A percentile compares a stretch with the other conserved stretches of the same genome.
Evolutionary conservation across 2,329 filamentous ascomycete genomes (phyloP).

Genomic region (Aureobasidium sp.): DNA sequence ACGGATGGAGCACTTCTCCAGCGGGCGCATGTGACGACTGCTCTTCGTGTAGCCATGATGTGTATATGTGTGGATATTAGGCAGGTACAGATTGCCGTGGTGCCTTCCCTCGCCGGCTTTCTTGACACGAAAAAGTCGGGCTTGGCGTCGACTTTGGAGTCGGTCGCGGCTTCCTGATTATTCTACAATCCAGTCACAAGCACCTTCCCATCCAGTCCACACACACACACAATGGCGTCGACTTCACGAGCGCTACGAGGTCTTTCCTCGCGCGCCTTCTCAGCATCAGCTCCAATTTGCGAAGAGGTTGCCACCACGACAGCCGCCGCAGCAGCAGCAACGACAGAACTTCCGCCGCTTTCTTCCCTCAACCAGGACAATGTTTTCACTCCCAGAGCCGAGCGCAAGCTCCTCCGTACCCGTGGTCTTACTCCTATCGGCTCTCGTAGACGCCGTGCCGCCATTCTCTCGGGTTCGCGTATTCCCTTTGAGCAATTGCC

Average conservation of each 20-base stretch:
- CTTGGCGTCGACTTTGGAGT: constrained; percentile 1
- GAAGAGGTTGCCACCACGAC: constrained; percentile 48
- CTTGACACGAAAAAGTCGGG: constrained; percentile 16
- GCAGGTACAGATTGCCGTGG: background rate
- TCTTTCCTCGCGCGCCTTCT: constrained; percentile 50
- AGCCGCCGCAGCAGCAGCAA: constrained; percentile 7
- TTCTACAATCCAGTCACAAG: background rate
- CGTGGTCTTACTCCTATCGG: constrained; percentile 70
- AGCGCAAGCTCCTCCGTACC: constrained; percentile 70
- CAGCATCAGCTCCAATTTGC: constrained; percentile 43
- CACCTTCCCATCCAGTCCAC: too few species aligned
- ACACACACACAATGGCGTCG: constrained; percentile 9
- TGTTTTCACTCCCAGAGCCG: constrained; percentile 69
- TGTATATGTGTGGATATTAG: background rate
- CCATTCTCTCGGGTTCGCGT: constrained; percentile 59
- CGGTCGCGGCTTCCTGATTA: background rate
- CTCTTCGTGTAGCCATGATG: constrained; percentile 18
- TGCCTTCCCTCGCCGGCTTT: background rate
- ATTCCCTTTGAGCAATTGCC: constrained; percentile 94
- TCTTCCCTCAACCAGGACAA: constrained; percentile 67
- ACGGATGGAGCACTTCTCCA: constrained; percentile 7
- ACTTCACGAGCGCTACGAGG: constrained; percentile 16
- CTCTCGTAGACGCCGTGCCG: constrained; percentile 80
- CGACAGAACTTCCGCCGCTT: constrained; percentile 14
- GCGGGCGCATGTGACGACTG: constrained; percentile 9